Evolutionary conservation across 768 basidiomycete genomes (phyloP).

Genomic region (Termitomyces sp.): DNA sequence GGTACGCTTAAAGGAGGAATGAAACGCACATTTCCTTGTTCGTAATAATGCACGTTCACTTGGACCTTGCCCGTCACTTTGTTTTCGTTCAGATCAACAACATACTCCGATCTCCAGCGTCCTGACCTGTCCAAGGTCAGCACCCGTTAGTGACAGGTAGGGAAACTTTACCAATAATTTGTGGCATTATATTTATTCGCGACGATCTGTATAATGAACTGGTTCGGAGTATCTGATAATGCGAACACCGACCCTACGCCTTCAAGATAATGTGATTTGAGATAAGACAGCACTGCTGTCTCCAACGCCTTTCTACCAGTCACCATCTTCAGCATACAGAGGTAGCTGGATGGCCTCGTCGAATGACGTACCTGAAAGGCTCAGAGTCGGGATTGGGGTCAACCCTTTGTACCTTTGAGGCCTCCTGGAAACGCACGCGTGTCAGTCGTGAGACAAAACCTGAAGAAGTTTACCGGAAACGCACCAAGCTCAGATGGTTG

Average conservation of each 20-base stretch:
- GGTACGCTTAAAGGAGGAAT: not conserved
- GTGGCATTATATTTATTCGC: conserved; percentile 92
- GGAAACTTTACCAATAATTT: conserved; percentile 73
- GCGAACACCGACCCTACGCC: conserved; percentile 75
- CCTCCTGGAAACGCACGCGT: conserved; percentile 45
- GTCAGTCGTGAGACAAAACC: not conserved
- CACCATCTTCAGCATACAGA: not conserved
- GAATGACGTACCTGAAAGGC: conserved; percentile 57
- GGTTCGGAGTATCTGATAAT: conserved; percentile 32
- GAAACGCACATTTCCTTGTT: conserved; percentile 82
- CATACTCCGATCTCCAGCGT: conserved; percentile 88
- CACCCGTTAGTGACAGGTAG: not conserved
- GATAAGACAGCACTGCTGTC: conserved; percentile 57
- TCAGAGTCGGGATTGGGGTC: conserved; percentile 64
- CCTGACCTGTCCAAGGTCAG: conserved; percentile 63
- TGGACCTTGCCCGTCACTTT: conserved; percentile 67
- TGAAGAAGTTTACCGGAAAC: conserved; percentile 18
- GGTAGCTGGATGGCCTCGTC: not conserved
- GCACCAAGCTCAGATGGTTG: conserved; percentile 79
- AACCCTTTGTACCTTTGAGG: conserved; percentile 61
- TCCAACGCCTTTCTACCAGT: conserved; percentile 61
- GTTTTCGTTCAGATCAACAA: conserved; percentile 58
- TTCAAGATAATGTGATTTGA: conserved; percentile 76
- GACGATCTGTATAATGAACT: conserved; percentile 77
- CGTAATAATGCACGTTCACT: conserved; percentile 93